Percentiles rank a stretch among this genome's conserved stretches.
Conservation (phyloP, 768 basidiomycete genomes). For the Calocybe gangraenosa region DNA sequence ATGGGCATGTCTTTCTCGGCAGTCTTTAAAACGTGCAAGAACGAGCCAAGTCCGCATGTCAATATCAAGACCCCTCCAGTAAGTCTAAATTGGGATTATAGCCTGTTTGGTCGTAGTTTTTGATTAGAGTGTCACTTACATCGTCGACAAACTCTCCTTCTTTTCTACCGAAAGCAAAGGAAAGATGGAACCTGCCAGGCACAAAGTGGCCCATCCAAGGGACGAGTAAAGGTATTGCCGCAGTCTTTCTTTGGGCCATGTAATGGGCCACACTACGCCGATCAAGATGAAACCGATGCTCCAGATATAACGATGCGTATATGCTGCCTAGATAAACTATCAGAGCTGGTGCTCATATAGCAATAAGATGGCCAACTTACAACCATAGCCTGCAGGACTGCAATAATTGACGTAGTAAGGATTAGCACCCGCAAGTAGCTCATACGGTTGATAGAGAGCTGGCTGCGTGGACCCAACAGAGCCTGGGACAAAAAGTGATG, state of each 20-base stretch:
- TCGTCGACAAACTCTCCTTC: slow-evolving; percentile 49
- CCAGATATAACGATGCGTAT: slow-evolving; percentile 71
- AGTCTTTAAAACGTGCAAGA: slow-evolving; percentile 5
- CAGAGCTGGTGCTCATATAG: not conserved
- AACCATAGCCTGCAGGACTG: slow-evolving; percentile 65
- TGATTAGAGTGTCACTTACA: slow-evolving; percentile 41
- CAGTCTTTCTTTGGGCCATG: slow-evolving; percentile 39
- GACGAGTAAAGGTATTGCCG: slow-evolving; percentile 21
- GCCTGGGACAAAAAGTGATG: slow-evolving; percentile 40
- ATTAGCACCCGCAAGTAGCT: slow-evolving; percentile 17
- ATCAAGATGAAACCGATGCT: slow-evolving; percentile 57
- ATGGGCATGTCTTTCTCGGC: slow-evolving; percentile 6
- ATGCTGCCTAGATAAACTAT: slow-evolving; percentile 46
- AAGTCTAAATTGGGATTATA: slow-evolving; percentile 28
- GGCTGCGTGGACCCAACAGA: slow-evolving; percentile 12
- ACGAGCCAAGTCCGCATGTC: slow-evolving; percentile 24
- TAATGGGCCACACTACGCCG: slow-evolving; percentile 63
- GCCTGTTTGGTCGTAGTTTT: not conserved
- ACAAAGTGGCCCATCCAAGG: slow-evolving; percentile 43
- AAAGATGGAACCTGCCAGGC: slow-evolving; percentile 57
- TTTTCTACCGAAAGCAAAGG: slow-evolving; percentile 73
- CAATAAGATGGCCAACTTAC: slow-evolving; percentile 36
- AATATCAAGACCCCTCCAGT: slow-evolving; percentile 46
- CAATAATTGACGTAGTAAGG: slow-evolving; percentile 29
- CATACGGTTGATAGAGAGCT: not conserved